phyloP scores from a whole-genome alignment of 2,329 filamentous ascomycete species.

The Paracamarosporium sp. region DNA sequence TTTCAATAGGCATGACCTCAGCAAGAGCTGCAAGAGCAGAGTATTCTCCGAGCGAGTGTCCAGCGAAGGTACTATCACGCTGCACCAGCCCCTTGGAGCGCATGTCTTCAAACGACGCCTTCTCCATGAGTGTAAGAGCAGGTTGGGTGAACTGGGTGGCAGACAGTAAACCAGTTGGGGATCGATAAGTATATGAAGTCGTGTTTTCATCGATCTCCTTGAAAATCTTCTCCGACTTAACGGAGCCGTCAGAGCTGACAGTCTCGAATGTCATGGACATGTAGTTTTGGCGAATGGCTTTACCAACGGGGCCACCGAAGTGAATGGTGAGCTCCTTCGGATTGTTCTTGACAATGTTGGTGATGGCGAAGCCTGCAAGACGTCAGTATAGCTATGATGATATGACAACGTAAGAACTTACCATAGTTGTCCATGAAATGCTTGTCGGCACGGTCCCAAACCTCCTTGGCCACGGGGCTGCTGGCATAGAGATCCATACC shows the following conservation, averaged over 20 bases:
- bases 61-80: conserved; percentile 94
- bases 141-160: conserved; percentile 99
- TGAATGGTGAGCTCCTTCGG: conserved; percentile 98
- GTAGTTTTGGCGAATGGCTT: conserved; percentile 98
- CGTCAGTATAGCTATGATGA: conserved; percentile 22
- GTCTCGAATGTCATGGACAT: conserved; percentile 99
- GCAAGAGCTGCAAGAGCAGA: conserved; percentile 94
- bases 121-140: conserved; percentile 97
- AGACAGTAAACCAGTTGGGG: conserved; percentile 90
- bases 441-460: conserved; percentile 90
- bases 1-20: conserved; percentile 99
- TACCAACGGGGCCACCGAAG: conserved; percentile 95
- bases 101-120: conserved; percentile 99
- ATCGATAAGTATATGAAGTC: conserved; percentile 95
- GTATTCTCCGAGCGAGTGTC: conserved; percentile 98
- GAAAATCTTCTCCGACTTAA: conserved; percentile 99
- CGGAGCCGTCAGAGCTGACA: conserved; percentile 86
- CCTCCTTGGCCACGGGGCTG: conserved; percentile 92
- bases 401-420: conserved; percentile 46
- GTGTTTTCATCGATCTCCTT: conserved; percentile 95
- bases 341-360: conserved; percentile 99
- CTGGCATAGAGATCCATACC: conserved; percentile 98
- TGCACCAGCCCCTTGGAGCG: conserved; percentile 95
- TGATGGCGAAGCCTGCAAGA: conserved; percentile 84
- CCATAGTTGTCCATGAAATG: conserved; percentile 99